Percentiles rank a stretch among this genome's conserved stretches.
Evolutionary conservation across 2,329 filamentous ascomycete genomes (phyloP).

Genomic region (Ophiocordyceps sinensis): DNA sequence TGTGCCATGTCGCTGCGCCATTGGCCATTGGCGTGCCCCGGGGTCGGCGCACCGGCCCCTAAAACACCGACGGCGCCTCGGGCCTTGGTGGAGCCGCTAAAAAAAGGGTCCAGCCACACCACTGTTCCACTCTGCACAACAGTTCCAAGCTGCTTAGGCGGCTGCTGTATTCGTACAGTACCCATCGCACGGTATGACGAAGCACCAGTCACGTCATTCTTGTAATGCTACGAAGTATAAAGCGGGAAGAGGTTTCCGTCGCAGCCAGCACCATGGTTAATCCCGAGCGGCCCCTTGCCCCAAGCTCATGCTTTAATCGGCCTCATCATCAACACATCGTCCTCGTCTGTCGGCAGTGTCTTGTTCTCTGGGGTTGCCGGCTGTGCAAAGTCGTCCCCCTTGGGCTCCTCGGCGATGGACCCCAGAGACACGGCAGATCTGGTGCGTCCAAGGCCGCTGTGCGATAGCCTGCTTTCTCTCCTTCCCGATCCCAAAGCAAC

Average conservation of each 20-base stretch:
- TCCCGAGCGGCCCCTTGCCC: background rate
- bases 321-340: conserved; percentile 23
- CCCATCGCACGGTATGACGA: no score
- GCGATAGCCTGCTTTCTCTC: conserved; percentile 17
- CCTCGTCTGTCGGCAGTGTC: conserved; percentile 19
- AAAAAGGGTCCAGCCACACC: no score
- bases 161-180: no score
- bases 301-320: background rate
- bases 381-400: conserved; percentile 2
- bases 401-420: conserved; percentile 30
- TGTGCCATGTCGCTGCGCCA: background rate
- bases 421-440: conserved; percentile 26
- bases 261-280: background rate
- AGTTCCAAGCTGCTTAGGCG: no score
- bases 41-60: background rate
- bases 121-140: no score
- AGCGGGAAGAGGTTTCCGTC: no score
- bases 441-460: conserved; percentile 19
- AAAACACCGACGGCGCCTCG: no score
- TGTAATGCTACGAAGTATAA: no score
- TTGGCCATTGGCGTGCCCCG: background rate
- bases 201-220: no score
- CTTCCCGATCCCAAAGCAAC: background rate
- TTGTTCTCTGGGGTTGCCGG: background rate
- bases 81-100: no score